Base-by-base conservation (phyloP, 2,329 filamentous ascomycete species). In the Colletotrichum tamarilloi region DNA sequence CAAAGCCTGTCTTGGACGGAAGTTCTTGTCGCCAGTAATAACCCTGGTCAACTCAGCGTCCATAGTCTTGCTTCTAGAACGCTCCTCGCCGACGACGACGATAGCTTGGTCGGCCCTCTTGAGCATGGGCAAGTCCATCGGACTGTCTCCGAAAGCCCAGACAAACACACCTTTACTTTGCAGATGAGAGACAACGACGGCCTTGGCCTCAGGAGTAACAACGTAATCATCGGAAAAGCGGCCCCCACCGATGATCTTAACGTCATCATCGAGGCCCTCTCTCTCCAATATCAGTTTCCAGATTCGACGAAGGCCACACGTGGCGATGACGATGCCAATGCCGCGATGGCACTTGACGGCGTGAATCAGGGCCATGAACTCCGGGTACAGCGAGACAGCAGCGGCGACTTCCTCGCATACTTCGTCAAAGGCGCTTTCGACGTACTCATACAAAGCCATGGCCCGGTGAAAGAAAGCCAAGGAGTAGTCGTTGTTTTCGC, bases 91-190 rank as follows among this genome's bases (percentile, higher is more conserved):
- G 3, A 90, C 88, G 0, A 92, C 85, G 4, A 93, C 83, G 49
- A 91, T 77, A 0, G 89, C 87, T 68, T 86, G 72, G 75, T 92
- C 79, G 0, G 91, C 90, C 42, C 80, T 75, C 2, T 74, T 75
- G 14, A 92, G 75, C 91, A 93, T 93, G 0, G 81, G 79, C 22
- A 92, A 52, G 75, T 92, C 91, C 7, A 91, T 73, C 0, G 83
- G 83, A 75, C 90, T 90, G 75, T 92, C 90, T n/a, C 90, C 90
- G 75, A 92, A 90, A 0, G 88, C 90, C 78, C 82, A 86, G 22
- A 91, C 86, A 84, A 3, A 57, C 0, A 79, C 4, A 53, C 85
- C 74, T 0, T 22, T 22, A 0, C 81, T 30, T 65, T 79, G 80
- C 24, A 92, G 77, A 2, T 77, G 80, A 1, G 63, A 1, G 42